These are phyloP conservation scores for Fusarium proliferatum DNA, from an alignment of 2,329 filamentous ascomycete genomes.

Conservation along the genomic window DNA sequence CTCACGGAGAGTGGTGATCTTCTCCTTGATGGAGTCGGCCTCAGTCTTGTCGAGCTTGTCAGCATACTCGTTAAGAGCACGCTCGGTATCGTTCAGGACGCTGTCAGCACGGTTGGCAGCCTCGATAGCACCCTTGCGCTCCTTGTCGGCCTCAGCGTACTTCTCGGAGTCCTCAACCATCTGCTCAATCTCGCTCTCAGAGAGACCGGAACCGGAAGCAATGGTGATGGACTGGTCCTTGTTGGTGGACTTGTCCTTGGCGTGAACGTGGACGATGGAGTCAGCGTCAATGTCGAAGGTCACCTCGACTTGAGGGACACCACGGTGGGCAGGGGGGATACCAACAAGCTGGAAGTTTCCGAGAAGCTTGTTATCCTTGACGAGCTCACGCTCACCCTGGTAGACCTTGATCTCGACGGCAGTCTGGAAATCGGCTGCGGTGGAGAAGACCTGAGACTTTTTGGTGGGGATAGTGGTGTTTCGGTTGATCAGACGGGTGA, in stretches of 20 bases:
- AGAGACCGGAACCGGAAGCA: constrained; percentile 95
- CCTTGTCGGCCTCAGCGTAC: constrained; percentile 94
- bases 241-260: constrained; percentile 99
- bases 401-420: constrained; percentile 99
- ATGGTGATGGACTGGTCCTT: constrained; percentile 99
- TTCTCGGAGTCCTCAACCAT: constrained; percentile 99
- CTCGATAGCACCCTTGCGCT: constrained; percentile 95
- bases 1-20: constrained; percentile 87
- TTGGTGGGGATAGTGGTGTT: constrained; percentile 99
- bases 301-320: constrained; percentile 96
- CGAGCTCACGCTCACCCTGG: constrained; percentile 99
- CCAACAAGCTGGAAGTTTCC: constrained; percentile 99
- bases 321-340: constrained; percentile 94
- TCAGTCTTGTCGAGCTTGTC: constrained; percentile 97
- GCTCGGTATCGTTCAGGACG: constrained; percentile 97
- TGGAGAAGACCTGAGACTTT: constrained; percentile 99
- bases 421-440: constrained; percentile 96
- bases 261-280: constrained; percentile 96
- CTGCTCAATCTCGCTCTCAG: constrained; percentile 91
- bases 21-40: constrained; percentile 92
- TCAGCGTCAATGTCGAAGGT: constrained; percentile 99
- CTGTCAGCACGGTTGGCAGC: constrained; percentile 97
- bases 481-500: constrained; percentile 97
- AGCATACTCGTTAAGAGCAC: constrained; percentile 95
- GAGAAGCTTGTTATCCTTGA: constrained; percentile 97